phyloP scores from a whole-genome alignment of 2,329 filamentous ascomycete genomes.

The Calonectria naviculata region DNA sequence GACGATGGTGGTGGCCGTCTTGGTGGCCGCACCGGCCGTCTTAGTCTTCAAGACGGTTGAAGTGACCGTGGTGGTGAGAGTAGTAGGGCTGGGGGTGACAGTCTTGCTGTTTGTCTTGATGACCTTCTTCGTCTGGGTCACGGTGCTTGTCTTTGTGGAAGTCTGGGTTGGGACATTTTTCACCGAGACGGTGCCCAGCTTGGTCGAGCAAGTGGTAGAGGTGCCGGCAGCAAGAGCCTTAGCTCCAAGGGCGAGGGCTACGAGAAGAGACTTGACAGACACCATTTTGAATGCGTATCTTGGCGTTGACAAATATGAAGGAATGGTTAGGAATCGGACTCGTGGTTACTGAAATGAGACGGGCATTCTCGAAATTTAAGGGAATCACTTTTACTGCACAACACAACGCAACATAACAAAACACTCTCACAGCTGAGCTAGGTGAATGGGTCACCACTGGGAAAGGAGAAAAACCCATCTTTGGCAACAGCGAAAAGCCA shows the following conservation, averaged over 20 bases:
- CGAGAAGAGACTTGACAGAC: not conserved
- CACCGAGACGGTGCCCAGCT: not conserved
- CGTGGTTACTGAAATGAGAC: rapidly evolving
- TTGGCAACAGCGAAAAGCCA: not conserved
- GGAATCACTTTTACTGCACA: not conserved
- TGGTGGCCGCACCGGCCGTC: not conserved
- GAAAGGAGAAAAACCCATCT: not conserved
- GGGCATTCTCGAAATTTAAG: not conserved
- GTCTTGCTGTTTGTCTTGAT: not conserved
- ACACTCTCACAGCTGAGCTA: not conserved
- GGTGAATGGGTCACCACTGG: too few relatives aligned
- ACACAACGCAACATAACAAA: too few relatives aligned
- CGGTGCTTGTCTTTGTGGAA: not conserved
- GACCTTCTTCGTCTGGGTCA: not conserved
- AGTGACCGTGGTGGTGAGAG: not conserved
- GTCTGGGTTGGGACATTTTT: not conserved
- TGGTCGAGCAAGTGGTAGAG: not conserved
- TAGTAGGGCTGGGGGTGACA: not conserved
- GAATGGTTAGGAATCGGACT: too few relatives aligned
- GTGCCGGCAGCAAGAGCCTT: not conserved
- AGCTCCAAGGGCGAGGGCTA: not conserved
- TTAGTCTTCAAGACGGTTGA: not conserved
- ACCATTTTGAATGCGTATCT: not conserved
- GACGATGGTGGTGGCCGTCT: not conserved
- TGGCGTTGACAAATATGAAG: not conserved